These are phyloP conservation scores for Rhodomyrtus psidioides DNA, from an alignment of 441 rosid species.

Conservation along the genomic window DNA sequence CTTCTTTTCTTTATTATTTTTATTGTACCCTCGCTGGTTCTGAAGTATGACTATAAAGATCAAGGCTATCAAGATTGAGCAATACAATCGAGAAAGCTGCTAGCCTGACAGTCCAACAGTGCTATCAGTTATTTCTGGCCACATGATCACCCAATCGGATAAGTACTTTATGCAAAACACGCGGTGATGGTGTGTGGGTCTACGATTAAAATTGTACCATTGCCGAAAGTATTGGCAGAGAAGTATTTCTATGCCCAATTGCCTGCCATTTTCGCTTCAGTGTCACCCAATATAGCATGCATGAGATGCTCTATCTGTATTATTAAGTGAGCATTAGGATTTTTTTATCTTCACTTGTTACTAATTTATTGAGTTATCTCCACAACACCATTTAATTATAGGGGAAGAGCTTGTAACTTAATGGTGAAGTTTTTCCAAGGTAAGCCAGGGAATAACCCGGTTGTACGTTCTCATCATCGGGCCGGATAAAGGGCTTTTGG, in stretches of 20 bases:
- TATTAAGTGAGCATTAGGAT: background rate
- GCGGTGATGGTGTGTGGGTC: too few species aligned
- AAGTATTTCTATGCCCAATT: background rate
- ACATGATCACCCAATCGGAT: too few species aligned
- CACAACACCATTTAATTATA: background rate
- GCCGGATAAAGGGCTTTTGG: background rate
- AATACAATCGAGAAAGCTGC: too few species aligned
- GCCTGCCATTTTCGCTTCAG: background rate
- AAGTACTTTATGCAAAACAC: too few species aligned
- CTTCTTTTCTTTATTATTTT: too few species aligned
- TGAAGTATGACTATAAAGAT: too few species aligned
- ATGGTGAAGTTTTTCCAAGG: background rate
- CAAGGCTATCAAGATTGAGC: background rate
- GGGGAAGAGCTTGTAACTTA: background rate
- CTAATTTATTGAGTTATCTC: background rate
- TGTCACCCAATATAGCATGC: background rate
- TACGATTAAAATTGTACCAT: too few species aligned
- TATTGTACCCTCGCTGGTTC: too few species aligned
- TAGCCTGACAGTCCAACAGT: too few species aligned
- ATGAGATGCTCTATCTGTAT: background rate
- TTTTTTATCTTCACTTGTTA: background rate
- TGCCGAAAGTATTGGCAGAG: too few species aligned
- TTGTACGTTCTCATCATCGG: background rate
- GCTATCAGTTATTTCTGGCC: too few species aligned
- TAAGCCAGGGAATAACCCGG: background rate